Evolutionary conservation across 495 filamentous ascomycete species (phyloP).

Genomic region (Penicillium turbatum): DNA sequence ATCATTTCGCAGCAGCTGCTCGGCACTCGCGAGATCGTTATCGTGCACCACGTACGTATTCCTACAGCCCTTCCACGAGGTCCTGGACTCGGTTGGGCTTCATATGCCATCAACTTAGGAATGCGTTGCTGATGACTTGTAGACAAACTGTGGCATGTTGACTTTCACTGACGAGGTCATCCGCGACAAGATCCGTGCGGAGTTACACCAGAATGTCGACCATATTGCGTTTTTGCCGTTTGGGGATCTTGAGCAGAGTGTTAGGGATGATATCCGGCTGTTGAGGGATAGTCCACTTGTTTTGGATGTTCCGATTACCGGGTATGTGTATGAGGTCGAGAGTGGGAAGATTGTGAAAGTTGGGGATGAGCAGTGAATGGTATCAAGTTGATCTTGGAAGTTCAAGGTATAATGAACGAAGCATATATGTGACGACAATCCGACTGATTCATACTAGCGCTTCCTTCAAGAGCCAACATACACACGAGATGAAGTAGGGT

Average conservation of each 20-base stretch:
- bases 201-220: constrained; percentile 48
- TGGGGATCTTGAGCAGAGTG: constrained; percentile 55
- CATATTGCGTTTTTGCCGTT: constrained; percentile 61
- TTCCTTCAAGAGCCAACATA: background rate
- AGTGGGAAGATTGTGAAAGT: constrained; percentile 65
- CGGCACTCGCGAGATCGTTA: constrained; percentile 69
- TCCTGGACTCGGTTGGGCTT: background rate
- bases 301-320: constrained; percentile 56
- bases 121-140: background rate
- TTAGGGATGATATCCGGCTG: constrained; percentile 61
- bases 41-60: constrained; percentile 63
- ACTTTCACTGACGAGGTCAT: constrained; percentile 68
- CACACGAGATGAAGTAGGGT: background rate
- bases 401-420: background rate
- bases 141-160: constrained; percentile 73
- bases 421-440: background rate
- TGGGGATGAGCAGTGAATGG: constrained; percentile 9
- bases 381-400: background rate
- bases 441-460: background rate
- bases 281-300: constrained; percentile 58
- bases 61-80: too few relatives aligned
- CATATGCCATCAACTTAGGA: background rate
- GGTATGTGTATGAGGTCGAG: constrained; percentile 79
- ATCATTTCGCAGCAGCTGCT: constrained; percentile 79
- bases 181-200: constrained; percentile 51